These are phyloP conservation scores for Ogataea trehaloabstinens DNA, from an alignment of 805 yeast genomes.

Conservation along the genomic window DNA sequence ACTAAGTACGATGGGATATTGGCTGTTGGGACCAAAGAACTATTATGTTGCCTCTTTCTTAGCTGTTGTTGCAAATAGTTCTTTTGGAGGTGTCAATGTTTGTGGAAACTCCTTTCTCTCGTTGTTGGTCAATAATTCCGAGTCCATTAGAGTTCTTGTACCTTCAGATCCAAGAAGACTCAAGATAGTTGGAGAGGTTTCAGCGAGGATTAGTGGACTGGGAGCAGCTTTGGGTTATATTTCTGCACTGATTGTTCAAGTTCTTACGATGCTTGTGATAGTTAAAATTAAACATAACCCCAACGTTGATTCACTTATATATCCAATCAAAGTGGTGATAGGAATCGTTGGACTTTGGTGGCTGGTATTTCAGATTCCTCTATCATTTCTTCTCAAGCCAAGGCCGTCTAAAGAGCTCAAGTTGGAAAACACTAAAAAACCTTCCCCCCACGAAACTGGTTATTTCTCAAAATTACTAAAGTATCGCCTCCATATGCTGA, in stretches of 20 bases:
- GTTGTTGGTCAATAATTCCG: conserved; percentile 47
- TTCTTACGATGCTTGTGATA: conserved; percentile 50
- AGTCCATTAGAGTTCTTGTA: conserved; percentile 5
- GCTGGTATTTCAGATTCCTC: conserved; percentile 67
- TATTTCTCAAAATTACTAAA: conserved; percentile 9
- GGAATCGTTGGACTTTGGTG: conserved; percentile 74
- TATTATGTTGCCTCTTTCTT: conserved; percentile 51
- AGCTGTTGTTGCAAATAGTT: conserved; percentile 62
- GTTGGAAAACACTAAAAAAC: conserved; percentile 12
- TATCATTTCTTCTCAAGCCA: conserved; percentile 45
- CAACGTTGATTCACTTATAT: conserved; percentile 23
- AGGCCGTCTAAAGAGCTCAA: conserved; percentile 40
- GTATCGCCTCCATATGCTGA: conserved; percentile 14
- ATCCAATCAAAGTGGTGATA: conserved; percentile 57
- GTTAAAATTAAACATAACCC: conserved; percentile 21
- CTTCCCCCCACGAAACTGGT: conserved; percentile 6
- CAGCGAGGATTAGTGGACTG: conserved; percentile 57
- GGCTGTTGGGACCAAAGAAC: conserved; percentile 36
- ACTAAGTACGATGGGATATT: conserved; percentile 46
- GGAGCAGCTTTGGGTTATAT: conserved; percentile 73
- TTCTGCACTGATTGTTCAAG: conserved; percentile 67
- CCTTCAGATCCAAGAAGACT: conserved; percentile 8
- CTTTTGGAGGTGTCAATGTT: conserved; percentile 76
- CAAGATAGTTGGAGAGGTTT: conserved; percentile 34
- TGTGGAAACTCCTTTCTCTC: conserved; percentile 78